Percentiles rank a stretch among this genome's conserved stretches.
Conservation (phyloP, 225 moss, liverwort and hornwort genomes). For the Lunularia cruciata region DNA sequence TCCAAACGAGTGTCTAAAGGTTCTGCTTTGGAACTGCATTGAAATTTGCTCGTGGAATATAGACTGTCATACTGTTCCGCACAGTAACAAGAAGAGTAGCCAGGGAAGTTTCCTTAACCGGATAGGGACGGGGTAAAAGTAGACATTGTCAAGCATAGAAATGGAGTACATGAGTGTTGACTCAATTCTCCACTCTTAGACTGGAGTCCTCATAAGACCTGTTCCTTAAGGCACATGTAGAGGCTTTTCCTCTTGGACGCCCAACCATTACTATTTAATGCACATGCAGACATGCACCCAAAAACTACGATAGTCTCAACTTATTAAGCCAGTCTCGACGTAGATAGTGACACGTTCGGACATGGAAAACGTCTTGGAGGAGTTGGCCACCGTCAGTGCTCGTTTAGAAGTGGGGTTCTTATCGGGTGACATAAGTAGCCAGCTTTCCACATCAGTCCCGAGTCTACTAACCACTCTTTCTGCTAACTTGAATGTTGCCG, state of each 20-base stretch:
- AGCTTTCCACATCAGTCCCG: slow-evolving; percentile 5
- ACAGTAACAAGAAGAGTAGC: too few species aligned
- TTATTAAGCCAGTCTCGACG: not conserved
- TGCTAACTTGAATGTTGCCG: not conserved
- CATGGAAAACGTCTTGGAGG: not conserved
- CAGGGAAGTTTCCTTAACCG: too few species aligned
- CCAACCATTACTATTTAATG: not conserved
- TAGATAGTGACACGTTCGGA: not conserved
- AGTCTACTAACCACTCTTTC: not conserved
- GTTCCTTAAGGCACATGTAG: not conserved
- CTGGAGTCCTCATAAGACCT: too few species aligned
- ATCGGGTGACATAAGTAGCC: not conserved
- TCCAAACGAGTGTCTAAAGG: too few species aligned
- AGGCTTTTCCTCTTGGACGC: not conserved
- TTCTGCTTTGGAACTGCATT: too few species aligned
- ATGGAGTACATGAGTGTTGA: too few species aligned
- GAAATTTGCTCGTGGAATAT: too few species aligned
- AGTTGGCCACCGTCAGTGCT: not conserved
- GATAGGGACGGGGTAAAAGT: too few species aligned
- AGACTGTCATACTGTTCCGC: too few species aligned
- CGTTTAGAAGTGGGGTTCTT: not conserved
- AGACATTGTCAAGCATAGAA: too few species aligned
- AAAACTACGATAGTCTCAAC: not conserved
- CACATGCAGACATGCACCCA: not conserved
- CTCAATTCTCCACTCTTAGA: too few species aligned